phyloP scores from a whole-genome alignment of 1,284 basidiomycete genomes.

The Leccinum subrobustum region DNA sequence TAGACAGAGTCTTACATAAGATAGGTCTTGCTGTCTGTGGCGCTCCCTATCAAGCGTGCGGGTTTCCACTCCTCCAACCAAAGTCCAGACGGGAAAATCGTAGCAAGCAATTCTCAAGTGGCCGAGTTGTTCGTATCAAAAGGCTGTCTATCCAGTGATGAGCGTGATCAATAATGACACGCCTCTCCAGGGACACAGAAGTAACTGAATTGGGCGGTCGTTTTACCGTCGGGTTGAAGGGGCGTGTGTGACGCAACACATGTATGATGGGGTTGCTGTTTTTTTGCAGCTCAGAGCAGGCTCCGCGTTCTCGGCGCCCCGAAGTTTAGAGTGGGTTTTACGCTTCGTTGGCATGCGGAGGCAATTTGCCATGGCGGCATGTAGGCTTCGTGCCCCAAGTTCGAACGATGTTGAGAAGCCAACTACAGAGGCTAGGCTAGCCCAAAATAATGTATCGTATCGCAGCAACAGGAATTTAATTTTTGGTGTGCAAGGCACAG shows the following conservation, averaged over 20 bases:
- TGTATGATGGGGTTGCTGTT: not conserved
- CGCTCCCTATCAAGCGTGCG: conserved; percentile 12
- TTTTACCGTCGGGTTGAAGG: not conserved
- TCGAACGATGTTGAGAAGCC: conserved; percentile 3
- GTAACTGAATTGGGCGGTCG: conserved; percentile 11
- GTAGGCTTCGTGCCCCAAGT: conserved; percentile 3
- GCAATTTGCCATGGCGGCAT: not conserved
- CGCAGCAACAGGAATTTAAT: conserved; percentile 3
- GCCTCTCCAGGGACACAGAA: conserved; percentile 7
- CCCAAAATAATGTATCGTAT: conserved; percentile 6
- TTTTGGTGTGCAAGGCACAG: conserved; percentile 20
- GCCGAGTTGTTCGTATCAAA: conserved; percentile 13
- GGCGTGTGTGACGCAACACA: conserved; percentile 1
- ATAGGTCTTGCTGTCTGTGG: conserved; percentile 15
- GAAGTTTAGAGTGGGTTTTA: not conserved
- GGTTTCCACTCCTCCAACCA: conserved; percentile 1
- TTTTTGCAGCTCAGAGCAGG: conserved; percentile 19
- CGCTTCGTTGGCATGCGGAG: not conserved
- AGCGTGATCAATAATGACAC: not conserved
- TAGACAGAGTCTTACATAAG: conserved; percentile 20
- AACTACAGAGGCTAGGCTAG: conserved; percentile 3
- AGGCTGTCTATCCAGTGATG: conserved; percentile 25
- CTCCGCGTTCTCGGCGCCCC: conserved; percentile 22
- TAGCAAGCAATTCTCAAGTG: not conserved
- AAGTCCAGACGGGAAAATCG: conserved; percentile 4